Evolutionary conservation across 164 flowering plant species (phyloP).

Genomic region (Buxus sempervirens): DNA sequence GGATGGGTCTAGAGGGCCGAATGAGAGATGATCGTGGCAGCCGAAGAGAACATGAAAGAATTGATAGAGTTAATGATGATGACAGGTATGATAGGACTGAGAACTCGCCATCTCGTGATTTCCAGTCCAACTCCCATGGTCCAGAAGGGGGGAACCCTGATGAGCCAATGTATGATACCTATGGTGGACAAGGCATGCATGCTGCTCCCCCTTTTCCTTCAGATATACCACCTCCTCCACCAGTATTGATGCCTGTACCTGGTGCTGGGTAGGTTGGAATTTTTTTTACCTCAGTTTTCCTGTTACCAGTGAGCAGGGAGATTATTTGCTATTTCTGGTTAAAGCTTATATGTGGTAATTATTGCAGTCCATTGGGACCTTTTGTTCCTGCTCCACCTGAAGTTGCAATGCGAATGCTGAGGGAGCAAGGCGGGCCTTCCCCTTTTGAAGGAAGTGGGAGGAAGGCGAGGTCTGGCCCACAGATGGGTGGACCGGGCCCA

Average conservation of each 20-base stretch:
- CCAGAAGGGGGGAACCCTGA: conserved; percentile 62
- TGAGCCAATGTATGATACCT: conserved; percentile 70
- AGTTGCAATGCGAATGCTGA: conserved; percentile 91
- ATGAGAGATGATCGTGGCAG: conserved; percentile 72
- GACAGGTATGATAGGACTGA: conserved; percentile 76
- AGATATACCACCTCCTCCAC: conserved; percentile 79
- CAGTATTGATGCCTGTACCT: conserved; percentile 98
- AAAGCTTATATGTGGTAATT: conserved; percentile 6
- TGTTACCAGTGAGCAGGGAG: too few species aligned
- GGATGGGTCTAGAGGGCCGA: conserved; percentile 53
- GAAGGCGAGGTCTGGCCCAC: conserved; percentile 60
- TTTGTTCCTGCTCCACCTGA: conserved; percentile 99
- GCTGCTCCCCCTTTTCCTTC: conserved; percentile 69
- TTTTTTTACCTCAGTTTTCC: background rate
- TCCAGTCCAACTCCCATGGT: conserved; percentile 47
- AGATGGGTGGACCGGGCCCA: conserved; percentile 58
- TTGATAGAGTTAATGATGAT: conserved; percentile 44
- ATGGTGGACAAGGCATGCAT: conserved; percentile 71
- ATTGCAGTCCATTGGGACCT: conserved; percentile 91
- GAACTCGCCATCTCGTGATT: conserved; percentile 58
- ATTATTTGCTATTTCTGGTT: background rate
- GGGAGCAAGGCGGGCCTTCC: conserved; percentile 88
- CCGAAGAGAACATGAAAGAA: conserved; percentile 57
- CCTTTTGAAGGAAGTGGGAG: conserved; percentile 76
- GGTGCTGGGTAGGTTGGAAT: conserved; percentile 96